phyloP scores from a whole-genome alignment of 2,329 filamentous ascomycete species.

The Fusarium mexicanum region DNA sequence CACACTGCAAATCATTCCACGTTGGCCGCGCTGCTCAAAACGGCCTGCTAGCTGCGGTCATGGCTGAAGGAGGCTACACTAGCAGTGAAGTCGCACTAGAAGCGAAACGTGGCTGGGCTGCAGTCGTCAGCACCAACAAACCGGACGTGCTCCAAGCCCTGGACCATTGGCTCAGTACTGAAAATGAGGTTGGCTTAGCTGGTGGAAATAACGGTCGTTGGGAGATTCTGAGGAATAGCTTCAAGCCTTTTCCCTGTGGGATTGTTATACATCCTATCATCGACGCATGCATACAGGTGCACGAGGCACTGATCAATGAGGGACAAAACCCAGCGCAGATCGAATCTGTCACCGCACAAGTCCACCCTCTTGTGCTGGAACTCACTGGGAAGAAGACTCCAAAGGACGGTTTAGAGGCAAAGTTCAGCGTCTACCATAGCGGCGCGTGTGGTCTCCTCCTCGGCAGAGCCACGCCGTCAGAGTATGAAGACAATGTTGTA shows the following conservation, averaged over 20 bases:
- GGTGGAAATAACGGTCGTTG: background rate
- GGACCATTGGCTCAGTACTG: background rate
- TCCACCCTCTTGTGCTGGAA: background rate
- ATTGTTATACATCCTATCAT: background rate
- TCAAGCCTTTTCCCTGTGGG: background rate
- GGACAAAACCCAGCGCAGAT: background rate
- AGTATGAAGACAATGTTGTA: background rate
- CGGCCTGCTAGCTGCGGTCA: background rate
- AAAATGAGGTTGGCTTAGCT: background rate
- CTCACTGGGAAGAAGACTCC: background rate
- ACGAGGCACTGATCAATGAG: background rate
- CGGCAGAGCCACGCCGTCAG: background rate
- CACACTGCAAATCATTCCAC: constrained; percentile 1
- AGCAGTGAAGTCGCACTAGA: background rate
- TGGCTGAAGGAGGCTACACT: constrained; percentile 1
- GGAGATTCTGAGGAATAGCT: constrained; percentile 1
- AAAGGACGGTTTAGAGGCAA: background rate
- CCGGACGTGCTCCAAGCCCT: background rate
- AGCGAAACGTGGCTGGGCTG: background rate
- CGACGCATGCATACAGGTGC: background rate
- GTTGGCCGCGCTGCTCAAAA: background rate
- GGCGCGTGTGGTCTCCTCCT: background rate
- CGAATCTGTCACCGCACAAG: background rate
- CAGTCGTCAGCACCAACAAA: background rate
- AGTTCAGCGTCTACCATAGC: constrained; percentile 11